Base-by-base conservation (phyloP, 352 stramenopile species). In the Poterioochromonas sp. region DNA sequence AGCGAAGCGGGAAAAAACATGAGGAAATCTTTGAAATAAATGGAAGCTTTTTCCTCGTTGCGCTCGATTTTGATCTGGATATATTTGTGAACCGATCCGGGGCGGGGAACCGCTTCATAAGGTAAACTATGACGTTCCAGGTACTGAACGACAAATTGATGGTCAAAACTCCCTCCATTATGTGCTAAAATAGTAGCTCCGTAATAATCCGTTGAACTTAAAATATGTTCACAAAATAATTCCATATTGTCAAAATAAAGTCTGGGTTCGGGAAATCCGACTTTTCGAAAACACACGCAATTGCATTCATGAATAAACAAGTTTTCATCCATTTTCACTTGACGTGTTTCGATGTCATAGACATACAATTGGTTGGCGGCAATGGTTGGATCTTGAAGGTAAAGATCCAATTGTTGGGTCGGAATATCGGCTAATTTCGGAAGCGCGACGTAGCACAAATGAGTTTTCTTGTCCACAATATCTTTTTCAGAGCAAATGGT, bases 191-290 rank as follows among this genome's bases (percentile, higher is more conserved):
- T 68, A 68, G 58, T 68, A 68, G 58, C 58, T 68, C 58, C 58
- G 58, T 68, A 68, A 68, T 68, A 68, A 68, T 68, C 58, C 58
- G 58, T 68, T 68, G 58, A 68, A 68, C 58, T 68, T 68, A 68
- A 68, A 68, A 68, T 68, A 68, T 68, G 58, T 68, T 68, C 58
- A 68, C 58, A 68, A 68, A 68, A 68, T 68, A 68, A 68, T 68
- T 68, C 58, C 58, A 68, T 68, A 68, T 68, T 68, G 58, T 68
- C 58, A 68, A 68, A 68, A 68, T 68, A 68, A 68, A 68, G 58
- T 68, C 58, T 68, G 58, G 58, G 58, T 68, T 68, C 58, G 58
- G 58, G 58, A 68, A 68, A 68, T 68, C 58, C 58, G 58, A 68
- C 58, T 68, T 68, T 68, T 68, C 58, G 58, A 68, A 68, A 68